Percentiles rank a stretch among this genome's conserved stretches.
These are phyloP conservation scores for Haplosporangium gracile DNA, from an alignment of 192 early-diverging fungal genomes.

Conservation along the genomic window DNA sequence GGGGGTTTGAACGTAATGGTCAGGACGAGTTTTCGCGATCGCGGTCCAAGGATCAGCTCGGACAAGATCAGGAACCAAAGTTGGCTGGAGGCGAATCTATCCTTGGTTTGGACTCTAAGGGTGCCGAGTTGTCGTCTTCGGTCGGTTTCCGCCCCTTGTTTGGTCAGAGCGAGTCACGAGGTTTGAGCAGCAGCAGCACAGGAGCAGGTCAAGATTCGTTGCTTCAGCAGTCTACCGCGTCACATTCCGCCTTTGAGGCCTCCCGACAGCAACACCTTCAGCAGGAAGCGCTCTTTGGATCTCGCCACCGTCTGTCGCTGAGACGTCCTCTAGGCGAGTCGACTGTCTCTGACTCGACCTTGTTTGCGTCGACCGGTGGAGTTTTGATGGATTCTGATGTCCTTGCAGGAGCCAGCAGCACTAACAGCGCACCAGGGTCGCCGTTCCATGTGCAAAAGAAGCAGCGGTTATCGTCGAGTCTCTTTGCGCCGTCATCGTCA, in stretches of 20 bases:
- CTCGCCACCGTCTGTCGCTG: constrained; percentile 16
- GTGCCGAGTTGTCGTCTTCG: not conserved
- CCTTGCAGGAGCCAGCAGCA: not conserved
- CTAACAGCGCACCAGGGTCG: not conserved
- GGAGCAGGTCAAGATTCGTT: not conserved
- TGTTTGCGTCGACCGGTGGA: constrained; percentile 22
- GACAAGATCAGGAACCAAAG: constrained; percentile 6
- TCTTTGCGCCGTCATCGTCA: constrained; percentile 2
- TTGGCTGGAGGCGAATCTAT: not conserved
- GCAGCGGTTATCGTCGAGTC: constrained; percentile 22
- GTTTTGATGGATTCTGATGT: constrained; percentile 12
- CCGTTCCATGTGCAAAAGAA: constrained; percentile 29
- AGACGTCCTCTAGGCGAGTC: constrained; percentile 16
- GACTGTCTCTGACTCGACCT: constrained; percentile 9
- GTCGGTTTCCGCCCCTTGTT: constrained; percentile 47
- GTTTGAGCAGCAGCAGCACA: not conserved
- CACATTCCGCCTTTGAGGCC: not conserved
- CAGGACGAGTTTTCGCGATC: constrained; percentile 15
- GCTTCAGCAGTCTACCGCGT: constrained; percentile 8
- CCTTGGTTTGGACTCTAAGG: not conserved
- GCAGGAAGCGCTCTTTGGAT: constrained; percentile 4
- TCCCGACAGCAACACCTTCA: constrained; percentile 11
- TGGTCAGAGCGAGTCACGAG: constrained; percentile 27
- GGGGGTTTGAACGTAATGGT: constrained; percentile 15
- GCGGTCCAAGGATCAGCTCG: not conserved